Conservation (phyloP, 805 yeast genomes). For the Candida dajiaensis region DNA sequence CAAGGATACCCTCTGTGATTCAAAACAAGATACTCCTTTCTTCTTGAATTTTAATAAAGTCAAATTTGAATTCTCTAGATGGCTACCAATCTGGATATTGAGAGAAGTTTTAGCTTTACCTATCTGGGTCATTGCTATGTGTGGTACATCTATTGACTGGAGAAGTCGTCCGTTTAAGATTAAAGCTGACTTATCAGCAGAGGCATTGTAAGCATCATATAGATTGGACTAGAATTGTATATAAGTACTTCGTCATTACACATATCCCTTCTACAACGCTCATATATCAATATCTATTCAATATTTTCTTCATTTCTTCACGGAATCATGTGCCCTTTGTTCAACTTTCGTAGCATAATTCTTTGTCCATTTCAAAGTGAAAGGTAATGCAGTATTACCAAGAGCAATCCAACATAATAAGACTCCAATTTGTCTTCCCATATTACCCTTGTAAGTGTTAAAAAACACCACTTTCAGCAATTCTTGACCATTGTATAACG, state of each 20-base stretch:
- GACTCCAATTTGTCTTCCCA: slow-evolving; percentile 52
- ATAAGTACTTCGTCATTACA: too few relatives aligned
- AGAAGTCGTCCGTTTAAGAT: slow-evolving; percentile 72
- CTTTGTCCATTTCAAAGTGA: slow-evolving; percentile 16
- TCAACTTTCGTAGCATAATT: slow-evolving; percentile 10
- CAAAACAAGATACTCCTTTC: slow-evolving; percentile 18
- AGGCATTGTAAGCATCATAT: slow-evolving; percentile 35
- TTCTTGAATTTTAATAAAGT: slow-evolving; percentile 23
- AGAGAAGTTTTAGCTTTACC: slow-evolving; percentile 78
- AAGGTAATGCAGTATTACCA: slow-evolving; percentile 32
- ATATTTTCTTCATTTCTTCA: neutral
- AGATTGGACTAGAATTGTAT: too few relatives aligned
- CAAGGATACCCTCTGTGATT: slow-evolving; percentile 13
- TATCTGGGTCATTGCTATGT: slow-evolving; percentile 76
- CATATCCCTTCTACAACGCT: too few relatives aligned
- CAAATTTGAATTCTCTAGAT: slow-evolving; percentile 15
- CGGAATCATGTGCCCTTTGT: slow-evolving; percentile 8
- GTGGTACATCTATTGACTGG: slow-evolving; percentile 74
- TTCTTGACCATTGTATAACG: slow-evolving; percentile 55
- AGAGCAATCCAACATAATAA: slow-evolving; percentile 50
- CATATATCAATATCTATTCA: too few relatives aligned
- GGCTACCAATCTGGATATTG: slow-evolving; percentile 50
- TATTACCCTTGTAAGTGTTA: slow-evolving; percentile 42
- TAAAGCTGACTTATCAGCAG: slow-evolving; percentile 71
- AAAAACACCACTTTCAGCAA: slow-evolving; percentile 48